Base-by-base conservation (phyloP, 2,329 filamentous ascomycete species). In the Byssothecium circinans region DNA sequence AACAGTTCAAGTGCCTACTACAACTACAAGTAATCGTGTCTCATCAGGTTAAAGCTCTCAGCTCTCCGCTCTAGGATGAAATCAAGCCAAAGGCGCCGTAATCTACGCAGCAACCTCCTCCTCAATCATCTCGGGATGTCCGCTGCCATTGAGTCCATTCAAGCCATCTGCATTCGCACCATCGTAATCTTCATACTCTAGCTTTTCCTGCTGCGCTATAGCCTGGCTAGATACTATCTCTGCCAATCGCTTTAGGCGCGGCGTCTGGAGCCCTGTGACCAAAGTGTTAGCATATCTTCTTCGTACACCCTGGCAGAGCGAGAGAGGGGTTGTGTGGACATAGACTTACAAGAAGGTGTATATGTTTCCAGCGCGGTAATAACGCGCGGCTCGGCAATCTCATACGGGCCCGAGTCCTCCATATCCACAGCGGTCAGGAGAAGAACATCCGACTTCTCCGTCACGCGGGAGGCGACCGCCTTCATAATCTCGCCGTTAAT, bases 401-500 rank as follows among this genome's bases (percentile, higher is more conserved):
- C 94, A 67, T 99, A 99, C 20, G 92, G 94, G 19, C 94, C 94
- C 62, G 90, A 96, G 75, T 99, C 94, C 67, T 99, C 94, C 91
- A 99, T 96, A 71, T 99, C 94, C 49, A 99, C 91, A 40, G 94
- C 91, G 49, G 92, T 88, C 38, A 99, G 80, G 47, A 99, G 83
- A 43, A 99, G 81, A 2, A 97, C 91, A 62, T 97, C 94, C 64
- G 91, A 95, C 85, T 99, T 99, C 77, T 99, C 94, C 1, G 92
- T 97, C 38, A 99, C 94, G 43, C 91, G 83, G 32, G 91, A 96
- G 7, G 95, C 94, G 43, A 99, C 95, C 7, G 94, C 94, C 78
- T 99, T 99, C 94, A 99, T 99, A 69, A 99, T 99, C 72, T 99
- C 94, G 68, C 92, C 94, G 65, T 99, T 97, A 74, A 99, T 99